Conservation (phyloP, 331 rosid species). For the Rhamnella rubrinervis region DNA sequence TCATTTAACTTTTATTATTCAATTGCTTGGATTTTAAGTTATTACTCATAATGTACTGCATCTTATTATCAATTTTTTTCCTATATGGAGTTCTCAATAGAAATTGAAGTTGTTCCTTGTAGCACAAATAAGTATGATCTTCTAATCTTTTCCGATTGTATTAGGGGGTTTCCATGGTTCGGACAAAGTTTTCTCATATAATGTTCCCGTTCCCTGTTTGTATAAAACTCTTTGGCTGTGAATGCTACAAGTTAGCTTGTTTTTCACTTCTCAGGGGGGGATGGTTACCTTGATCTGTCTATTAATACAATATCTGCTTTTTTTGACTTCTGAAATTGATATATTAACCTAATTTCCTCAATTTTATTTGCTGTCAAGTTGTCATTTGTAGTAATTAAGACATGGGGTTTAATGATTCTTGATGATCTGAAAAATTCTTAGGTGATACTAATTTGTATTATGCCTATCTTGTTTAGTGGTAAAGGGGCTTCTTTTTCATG, state of each 20-base stretch:
- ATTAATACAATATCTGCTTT: not conserved
- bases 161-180: not conserved
- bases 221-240: not conserved
- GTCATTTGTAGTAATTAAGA: constrained; percentile 3
- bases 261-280: too few relatives aligned
- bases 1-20: constrained; percentile 1
- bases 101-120: constrained; percentile 2
- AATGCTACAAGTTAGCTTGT: not conserved
- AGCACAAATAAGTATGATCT: constrained; percentile 3
- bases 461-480: constrained; percentile 12
- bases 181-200: not conserved
- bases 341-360: not conserved
- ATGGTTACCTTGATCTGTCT: not conserved
- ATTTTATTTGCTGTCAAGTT: constrained; percentile 13
- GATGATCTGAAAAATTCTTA: not conserved
- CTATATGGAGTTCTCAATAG: constrained; percentile 16
- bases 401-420: not conserved
- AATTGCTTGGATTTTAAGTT: constrained; percentile 5
- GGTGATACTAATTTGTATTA: constrained; percentile 1
- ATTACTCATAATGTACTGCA: not conserved
- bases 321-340: constrained; percentile 3
- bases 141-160: too few relatives aligned
- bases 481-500: constrained; percentile 3
- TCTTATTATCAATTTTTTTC: not conserved
- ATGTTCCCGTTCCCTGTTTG: too few relatives aligned